These are phyloP conservation scores for Chaetomiaceae sp. DNA, from an alignment of 2,329 filamentous ascomycete genomes.

Conservation along the genomic window DNA sequence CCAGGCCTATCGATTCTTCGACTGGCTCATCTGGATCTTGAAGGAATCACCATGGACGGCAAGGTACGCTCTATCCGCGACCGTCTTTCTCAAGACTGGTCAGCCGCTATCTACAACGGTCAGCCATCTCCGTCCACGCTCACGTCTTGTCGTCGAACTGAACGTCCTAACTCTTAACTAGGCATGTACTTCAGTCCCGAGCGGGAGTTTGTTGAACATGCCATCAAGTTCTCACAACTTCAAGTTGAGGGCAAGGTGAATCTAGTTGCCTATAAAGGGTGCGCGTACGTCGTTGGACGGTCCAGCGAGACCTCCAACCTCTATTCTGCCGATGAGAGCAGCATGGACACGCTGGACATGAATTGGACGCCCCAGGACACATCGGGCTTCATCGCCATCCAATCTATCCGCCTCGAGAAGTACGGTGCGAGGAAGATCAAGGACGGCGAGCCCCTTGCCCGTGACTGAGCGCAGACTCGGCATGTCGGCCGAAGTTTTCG, in stretches of 20 bases:
- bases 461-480: no score
- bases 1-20: no score
- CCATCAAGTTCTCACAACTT: conserved; percentile 57
- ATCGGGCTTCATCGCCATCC: no score
- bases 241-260: conserved; percentile 35
- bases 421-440: no score
- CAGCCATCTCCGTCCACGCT: no score
- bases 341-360: conserved; percentile 37
- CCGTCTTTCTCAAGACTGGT: conserved; percentile 52
- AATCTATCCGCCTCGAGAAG: no score
- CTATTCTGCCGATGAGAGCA: conserved; percentile 46
- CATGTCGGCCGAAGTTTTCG: no score
- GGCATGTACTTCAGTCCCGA: conserved; percentile 50
- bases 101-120: conserved; percentile 42
- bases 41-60: conserved; percentile 49
- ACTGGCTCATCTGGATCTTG: conserved; percentile 45
- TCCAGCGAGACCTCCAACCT: conserved; percentile 45
- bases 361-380: no score
- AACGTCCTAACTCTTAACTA: no score
- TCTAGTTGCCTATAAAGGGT: conserved; percentile 33
- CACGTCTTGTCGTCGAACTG: no score
- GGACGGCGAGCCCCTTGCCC: no score
- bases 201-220: conserved; percentile 58
- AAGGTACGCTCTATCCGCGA: conserved; percentile 56
- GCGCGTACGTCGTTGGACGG: conserved; percentile 43